Evolutionary conservation across 331 rosid genomes (phyloP).

Genomic region (Saraca asoca): DNA sequence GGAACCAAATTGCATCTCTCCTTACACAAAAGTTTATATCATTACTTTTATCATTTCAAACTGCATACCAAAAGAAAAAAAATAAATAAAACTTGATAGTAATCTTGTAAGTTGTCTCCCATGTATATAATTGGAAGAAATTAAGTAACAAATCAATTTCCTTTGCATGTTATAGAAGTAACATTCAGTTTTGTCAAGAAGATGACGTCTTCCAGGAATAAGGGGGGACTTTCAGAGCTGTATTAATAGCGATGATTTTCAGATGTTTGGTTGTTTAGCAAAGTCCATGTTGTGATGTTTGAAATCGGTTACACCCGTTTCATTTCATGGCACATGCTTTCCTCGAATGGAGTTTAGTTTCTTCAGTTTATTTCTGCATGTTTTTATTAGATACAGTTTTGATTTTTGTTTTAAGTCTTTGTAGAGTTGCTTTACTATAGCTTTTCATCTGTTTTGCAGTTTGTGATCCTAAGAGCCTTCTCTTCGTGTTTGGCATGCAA

Average conservation of each 20-base stretch:
- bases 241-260: neutral
- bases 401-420: neutral
- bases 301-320: neutral
- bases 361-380: neutral
- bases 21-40: slow-evolving; percentile 5
- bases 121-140: no score
- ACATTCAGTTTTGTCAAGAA: neutral
- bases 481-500: slow-evolving; percentile 91
- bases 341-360: slow-evolving; percentile 3
- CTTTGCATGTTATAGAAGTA: no score
- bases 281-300: neutral
- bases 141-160: no score
- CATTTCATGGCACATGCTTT: neutral
- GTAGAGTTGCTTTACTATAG: slow-evolving; percentile 9
- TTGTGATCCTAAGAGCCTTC: slow-evolving; percentile 96
- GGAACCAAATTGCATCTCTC: slow-evolving; percentile 16
- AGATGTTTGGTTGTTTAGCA: slow-evolving; percentile 1
- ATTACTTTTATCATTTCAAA: neutral
- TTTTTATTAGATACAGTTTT: neutral
- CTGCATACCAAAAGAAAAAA: neutral
- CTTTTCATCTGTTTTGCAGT: slow-evolving; percentile 51
- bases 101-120: neutral
- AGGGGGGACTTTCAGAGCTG: neutral
- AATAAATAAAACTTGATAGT: no score
- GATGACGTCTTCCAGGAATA: neutral